Evolutionary conservation across 495 filamentous ascomycete species (phyloP).

Genomic region (Niebla homalea): DNA sequence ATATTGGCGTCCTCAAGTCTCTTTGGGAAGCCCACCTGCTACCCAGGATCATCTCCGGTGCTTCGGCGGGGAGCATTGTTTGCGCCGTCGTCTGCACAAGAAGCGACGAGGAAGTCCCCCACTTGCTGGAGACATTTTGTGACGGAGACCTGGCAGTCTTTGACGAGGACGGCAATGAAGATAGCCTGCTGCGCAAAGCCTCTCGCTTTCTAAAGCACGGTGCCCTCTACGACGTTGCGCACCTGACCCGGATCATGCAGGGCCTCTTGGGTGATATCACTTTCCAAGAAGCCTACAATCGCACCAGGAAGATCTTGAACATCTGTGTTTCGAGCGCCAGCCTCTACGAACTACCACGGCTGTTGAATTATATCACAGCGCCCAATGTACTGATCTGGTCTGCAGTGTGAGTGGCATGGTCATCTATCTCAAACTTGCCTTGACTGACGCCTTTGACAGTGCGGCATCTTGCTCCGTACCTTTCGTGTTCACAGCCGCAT

Average conservation of each 20-base stretch:
- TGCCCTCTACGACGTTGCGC: constrained; percentile 66
- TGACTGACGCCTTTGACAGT: constrained; percentile 23
- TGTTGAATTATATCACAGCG: constrained; percentile 87
- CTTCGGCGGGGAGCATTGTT: constrained; percentile 90
- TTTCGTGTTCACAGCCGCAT: constrained; percentile 63
- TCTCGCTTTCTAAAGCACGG: constrained; percentile 68
- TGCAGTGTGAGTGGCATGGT: constrained; percentile 51
- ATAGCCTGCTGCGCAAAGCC: constrained; percentile 54
- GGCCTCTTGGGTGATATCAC: constrained; percentile 73
- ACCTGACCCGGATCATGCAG: constrained; percentile 70
- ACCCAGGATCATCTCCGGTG: constrained; percentile 84
- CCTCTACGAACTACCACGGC: constrained; percentile 70
- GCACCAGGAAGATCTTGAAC: constrained; percentile 78
- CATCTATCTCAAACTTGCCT: not conserved
- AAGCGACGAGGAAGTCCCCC: constrained; percentile 73
- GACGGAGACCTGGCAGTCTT: constrained; percentile 80
- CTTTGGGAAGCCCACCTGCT: constrained; percentile 63
- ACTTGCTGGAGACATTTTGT: constrained; percentile 56
- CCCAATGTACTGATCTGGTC: constrained; percentile 96
- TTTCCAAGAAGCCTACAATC: constrained; percentile 91
- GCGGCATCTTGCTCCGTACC: constrained; percentile 91
- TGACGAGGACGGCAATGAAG: constrained; percentile 53
- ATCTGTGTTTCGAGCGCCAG: constrained; percentile 83
- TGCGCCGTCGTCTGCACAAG: constrained; percentile 73
- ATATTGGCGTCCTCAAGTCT: constrained; percentile 85